Evolutionary conservation across 225 moss, liverwort and hornwort species (phyloP).

Genomic region (Anthoceros angustus): DNA sequence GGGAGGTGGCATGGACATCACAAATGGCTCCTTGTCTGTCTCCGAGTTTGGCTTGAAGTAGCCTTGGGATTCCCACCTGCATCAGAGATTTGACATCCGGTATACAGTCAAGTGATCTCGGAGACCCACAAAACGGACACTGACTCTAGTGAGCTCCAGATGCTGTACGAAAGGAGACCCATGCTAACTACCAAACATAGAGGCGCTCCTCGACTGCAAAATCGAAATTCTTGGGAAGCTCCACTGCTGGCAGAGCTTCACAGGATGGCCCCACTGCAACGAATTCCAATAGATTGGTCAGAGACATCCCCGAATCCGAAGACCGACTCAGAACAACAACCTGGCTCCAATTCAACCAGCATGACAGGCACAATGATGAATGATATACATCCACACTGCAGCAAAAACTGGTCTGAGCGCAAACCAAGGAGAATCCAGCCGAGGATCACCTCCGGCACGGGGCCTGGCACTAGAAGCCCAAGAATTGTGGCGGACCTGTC

Average conservation of each 20-base stretch:
- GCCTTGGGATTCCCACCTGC: constrained; percentile 95
- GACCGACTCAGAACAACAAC: no score
- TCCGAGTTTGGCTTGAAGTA: constrained; percentile 62
- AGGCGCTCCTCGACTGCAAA: constrained; percentile 45
- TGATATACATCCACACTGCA: neutral
- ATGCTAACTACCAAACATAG: constrained; percentile 28
- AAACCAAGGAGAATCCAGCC: neutral
- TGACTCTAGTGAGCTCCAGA: neutral
- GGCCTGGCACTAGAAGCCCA: constrained; percentile 4
- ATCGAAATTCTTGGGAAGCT: constrained; percentile 44
- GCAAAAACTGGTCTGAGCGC: neutral
- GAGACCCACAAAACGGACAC: neutral
- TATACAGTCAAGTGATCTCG: neutral
- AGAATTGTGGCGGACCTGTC: constrained; percentile 1
- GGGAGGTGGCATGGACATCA: constrained; percentile 91
- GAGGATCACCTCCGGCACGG: neutral
- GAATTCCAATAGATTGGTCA: neutral
- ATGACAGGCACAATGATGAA: no score
- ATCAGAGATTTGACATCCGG: neutral
- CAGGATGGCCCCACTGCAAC: neutral
- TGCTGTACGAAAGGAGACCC: neutral
- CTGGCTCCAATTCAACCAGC: no score
- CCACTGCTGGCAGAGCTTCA: constrained; percentile 21
- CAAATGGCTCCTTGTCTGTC: constrained; percentile 64
- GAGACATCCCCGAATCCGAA: no score